phyloP scores from a whole-genome alignment of 2,329 filamentous ascomycete genomes.

The Trichoderma polysporum region DNA sequence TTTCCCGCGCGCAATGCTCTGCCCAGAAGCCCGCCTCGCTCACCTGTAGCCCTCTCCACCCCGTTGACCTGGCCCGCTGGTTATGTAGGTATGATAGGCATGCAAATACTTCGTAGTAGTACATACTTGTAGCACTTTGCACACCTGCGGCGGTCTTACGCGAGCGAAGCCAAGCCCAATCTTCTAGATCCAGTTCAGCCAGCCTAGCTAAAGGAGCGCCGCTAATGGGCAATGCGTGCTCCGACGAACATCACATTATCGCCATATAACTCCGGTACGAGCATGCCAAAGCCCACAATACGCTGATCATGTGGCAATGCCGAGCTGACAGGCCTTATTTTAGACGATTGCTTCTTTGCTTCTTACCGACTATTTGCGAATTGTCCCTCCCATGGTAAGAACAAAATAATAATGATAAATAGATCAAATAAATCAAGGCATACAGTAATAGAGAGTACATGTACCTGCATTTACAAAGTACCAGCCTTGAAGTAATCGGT shows the following conservation, averaged over 20 bases:
- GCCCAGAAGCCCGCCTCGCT: no score
- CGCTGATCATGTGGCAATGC: constrained; percentile 14
- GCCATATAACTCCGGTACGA: background rate
- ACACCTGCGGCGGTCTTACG: background rate
- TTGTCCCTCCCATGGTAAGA: background rate
- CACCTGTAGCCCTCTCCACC: background rate
- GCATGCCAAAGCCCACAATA: background rate
- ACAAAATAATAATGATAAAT: no score
- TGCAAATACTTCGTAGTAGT: no score
- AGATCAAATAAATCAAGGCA: no score
- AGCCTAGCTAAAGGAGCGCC: background rate
- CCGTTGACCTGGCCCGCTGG: background rate
- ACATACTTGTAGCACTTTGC: no score
- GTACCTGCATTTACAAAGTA: background rate
- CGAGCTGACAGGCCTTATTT: background rate
- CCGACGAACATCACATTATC: background rate
- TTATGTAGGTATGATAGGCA: background rate
- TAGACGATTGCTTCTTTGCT: background rate
- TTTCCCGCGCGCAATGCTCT: background rate
- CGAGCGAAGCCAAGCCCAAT: constrained; percentile 8
- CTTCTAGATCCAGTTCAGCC: constrained; percentile 9
- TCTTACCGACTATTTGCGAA: background rate
- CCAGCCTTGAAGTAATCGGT: background rate
- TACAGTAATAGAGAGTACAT: no score
- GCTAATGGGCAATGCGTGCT: background rate